Percentiles rank a stretch among this genome's conserved stretches.
These are phyloP conservation scores for Oryza glaberrima DNA, from an alignment of 176 grass and related monocot genomes.

Conservation along the genomic window DNA sequence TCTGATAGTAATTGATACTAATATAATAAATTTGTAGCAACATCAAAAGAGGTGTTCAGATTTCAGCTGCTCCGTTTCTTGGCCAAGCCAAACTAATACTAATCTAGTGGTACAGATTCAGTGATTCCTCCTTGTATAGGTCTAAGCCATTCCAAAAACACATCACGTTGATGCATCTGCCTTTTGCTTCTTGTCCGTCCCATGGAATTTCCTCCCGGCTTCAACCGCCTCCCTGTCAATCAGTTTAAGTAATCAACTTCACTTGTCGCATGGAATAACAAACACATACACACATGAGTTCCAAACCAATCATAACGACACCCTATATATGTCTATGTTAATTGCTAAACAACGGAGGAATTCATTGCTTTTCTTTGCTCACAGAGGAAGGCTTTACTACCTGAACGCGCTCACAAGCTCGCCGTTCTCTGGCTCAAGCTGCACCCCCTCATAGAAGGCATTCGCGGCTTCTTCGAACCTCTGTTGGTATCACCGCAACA, in stretches of 20 bases:
- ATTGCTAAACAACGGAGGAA: neutral
- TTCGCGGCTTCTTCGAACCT: constrained; percentile 84
- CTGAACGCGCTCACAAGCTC: constrained; percentile 90
- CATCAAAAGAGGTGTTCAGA: too few species aligned
- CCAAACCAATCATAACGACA: neutral
- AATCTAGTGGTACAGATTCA: neutral
- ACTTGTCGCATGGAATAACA: neutral
- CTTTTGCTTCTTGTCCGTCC: constrained; percentile 37
- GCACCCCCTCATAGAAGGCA: constrained; percentile 85
- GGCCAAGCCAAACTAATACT: neutral
- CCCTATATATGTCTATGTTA: neutral
- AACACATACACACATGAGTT: neutral
- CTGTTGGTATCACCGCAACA: constrained; percentile 35
- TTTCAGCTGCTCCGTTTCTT: neutral
- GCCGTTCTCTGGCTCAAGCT: constrained; percentile 79
- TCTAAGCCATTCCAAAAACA: neutral
- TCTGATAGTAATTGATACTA: too few species aligned
- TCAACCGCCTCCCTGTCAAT: constrained; percentile 77
- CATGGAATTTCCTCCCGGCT: constrained; percentile 67
- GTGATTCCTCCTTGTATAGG: neutral
- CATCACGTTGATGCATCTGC: neutral
- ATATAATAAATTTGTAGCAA: too few species aligned
- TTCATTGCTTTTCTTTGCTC: neutral
- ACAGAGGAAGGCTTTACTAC: constrained; percentile 28
- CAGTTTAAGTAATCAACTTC: neutral